These are phyloP conservation scores for Peronospora destructor DNA, from an alignment of 352 stramenopile genomes.

Conservation along the genomic window DNA sequence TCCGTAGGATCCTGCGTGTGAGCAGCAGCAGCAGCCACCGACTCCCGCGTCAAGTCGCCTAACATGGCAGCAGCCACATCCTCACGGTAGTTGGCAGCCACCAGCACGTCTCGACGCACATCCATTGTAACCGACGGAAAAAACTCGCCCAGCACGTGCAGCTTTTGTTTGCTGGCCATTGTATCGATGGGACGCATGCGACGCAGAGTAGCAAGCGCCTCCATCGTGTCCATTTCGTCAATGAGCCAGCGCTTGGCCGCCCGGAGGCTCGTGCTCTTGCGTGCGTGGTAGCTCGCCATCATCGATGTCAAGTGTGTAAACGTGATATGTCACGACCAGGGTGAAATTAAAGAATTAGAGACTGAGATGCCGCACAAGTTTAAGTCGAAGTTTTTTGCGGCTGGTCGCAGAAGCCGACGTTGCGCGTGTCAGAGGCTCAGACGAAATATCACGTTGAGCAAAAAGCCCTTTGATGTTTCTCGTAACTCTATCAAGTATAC, in stretches of 20 bases:
- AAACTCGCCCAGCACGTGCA: slow-evolving; percentile 46
- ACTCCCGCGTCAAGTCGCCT: slow-evolving; percentile 37
- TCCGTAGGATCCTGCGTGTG: slow-evolving; percentile 12
- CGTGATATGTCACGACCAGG: neutral
- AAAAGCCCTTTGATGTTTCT: neutral
- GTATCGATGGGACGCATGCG: slow-evolving; percentile 30
- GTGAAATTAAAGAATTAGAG: slow-evolving; percentile 22
- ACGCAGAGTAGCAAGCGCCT: slow-evolving; percentile 18
- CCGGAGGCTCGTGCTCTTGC: slow-evolving; percentile 25
- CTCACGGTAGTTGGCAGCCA: slow-evolving; percentile 57
- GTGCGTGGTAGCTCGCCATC: slow-evolving; percentile 25
- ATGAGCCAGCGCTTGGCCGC: slow-evolving; percentile 30
- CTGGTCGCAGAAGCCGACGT: slow-evolving; percentile 30
- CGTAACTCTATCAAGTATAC: neutral
- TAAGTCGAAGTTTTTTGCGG: slow-evolving; percentile 17
- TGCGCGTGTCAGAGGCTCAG: slow-evolving; percentile 10
- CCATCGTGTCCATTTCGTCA: slow-evolving; percentile 27
- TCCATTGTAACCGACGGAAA: slow-evolving; percentile 45
- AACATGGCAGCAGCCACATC: slow-evolving; percentile 60
- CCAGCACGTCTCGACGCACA: slow-evolving; percentile 52
- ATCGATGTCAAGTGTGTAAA: neutral
- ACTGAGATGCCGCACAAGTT: neutral
- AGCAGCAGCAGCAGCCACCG: neutral
- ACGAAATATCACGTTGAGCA: neutral
- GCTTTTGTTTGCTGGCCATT: slow-evolving; percentile 36